These are phyloP conservation scores for Rhizoclosmatium globosum DNA, from an alignment of 192 early-diverging fungal species.

Conservation along the genomic window DNA sequence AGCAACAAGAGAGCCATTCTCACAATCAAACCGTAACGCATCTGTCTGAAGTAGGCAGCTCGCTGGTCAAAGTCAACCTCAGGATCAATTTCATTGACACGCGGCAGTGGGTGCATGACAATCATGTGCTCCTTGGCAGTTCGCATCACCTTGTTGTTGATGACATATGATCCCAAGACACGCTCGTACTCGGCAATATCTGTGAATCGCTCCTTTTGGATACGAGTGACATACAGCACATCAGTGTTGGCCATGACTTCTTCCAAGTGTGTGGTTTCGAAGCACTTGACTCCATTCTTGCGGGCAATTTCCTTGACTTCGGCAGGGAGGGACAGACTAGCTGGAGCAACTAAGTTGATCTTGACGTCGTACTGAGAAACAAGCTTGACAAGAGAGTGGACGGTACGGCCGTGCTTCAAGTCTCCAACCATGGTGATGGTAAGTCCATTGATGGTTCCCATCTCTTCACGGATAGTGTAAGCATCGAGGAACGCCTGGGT, in stretches of 20 bases:
- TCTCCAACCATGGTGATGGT: conserved; percentile 96
- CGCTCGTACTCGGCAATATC: conserved; percentile 80
- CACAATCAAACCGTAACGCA: conserved; percentile 97
- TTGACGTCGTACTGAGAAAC: conserved; percentile 92
- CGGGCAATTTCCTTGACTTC: conserved; percentile 67
- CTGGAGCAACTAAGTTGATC: conserved; percentile 90
- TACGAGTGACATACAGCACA: conserved; percentile 95
- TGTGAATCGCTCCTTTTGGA: conserved; percentile 95
- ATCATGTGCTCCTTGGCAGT: conserved; percentile 96
- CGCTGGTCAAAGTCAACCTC: conserved; percentile 98
- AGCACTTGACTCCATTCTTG: conserved; percentile 60
- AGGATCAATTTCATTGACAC: conserved; percentile 93
- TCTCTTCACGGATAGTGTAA: conserved; percentile 90
- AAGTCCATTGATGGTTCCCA: conserved; percentile 95
- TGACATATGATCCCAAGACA: conserved; percentile 78
- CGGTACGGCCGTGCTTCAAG: conserved; percentile 97
- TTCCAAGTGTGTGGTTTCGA: conserved; percentile 76
- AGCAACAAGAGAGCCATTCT: conserved; percentile 97
- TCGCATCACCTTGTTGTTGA: conserved; percentile 86
- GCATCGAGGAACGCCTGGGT: conserved; percentile 97
- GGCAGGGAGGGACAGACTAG: conserved; percentile 83
- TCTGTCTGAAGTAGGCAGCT: conserved; percentile 98
- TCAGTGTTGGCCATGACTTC: conserved; percentile 86
- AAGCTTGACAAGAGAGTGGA: conserved; percentile 92
- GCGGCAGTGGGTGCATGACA: conserved; percentile 93